Conservation (phyloP, 495 filamentous ascomycete genomes). For the Xylaria grammica region DNA sequence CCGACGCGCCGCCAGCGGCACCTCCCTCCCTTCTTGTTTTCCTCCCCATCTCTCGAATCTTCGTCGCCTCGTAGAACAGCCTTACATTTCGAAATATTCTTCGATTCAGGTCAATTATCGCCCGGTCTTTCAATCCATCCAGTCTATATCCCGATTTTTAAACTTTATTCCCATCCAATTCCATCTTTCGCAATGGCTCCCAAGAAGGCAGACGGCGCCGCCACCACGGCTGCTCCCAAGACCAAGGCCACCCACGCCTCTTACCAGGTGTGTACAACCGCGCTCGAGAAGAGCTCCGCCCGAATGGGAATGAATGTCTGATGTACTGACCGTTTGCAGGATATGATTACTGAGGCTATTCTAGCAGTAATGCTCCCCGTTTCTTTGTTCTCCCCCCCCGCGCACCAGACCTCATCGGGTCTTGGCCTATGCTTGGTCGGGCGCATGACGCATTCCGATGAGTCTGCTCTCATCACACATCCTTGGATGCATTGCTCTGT, state of each 20-base stretch:
- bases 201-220: conserved; percentile 61
- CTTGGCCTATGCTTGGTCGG: conserved; percentile 31
- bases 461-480: conserved; percentile 28
- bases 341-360: conserved; percentile 73
- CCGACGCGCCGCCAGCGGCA: conserved; percentile 48
- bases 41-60: conserved; percentile 39
- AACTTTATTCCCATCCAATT: conserved; percentile 13
- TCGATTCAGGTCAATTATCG: conserved; percentile 4
- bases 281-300: conserved; percentile 23
- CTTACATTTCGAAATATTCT: conserved; percentile 12
- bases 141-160: conserved; percentile 15
- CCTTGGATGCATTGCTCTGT: conserved; percentile 9
- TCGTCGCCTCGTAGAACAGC: conserved; percentile 18
- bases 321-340: conserved; percentile 54
- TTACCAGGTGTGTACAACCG: conserved; percentile 58
- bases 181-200: conserved; percentile 61
- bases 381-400: conserved; percentile 41
- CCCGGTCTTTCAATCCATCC: conserved; percentile 20
- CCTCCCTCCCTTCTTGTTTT: conserved; percentile 46
- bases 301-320: conserved; percentile 27
- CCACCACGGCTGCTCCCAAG: conserved; percentile 50
- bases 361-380: conserved; percentile 60
- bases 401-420: conserved; percentile 39
- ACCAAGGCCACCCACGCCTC: conserved; percentile 61
- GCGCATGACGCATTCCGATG: conserved; percentile 24